Base-by-base conservation (phyloP, 345 rosid genomes). In the Lepidium didymum region DNA sequence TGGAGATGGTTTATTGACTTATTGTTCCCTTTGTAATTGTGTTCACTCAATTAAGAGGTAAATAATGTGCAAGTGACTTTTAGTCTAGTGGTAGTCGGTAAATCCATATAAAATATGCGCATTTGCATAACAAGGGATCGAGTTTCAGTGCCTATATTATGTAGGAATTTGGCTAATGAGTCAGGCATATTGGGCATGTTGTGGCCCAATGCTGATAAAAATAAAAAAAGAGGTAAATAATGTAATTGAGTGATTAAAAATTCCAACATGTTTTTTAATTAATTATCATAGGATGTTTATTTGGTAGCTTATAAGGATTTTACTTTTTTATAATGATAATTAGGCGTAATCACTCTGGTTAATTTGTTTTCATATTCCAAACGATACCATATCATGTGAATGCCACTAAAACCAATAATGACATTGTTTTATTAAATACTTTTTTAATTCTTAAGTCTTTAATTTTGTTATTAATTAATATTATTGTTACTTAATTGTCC, bases 1-100 rank as follows among this genome's bases (percentile, higher is more conserved):
- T 57, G 57, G 35, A 37, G 41, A 58, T 58, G 25, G 49, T 14
- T 68, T 58, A 59, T 47, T 58, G 66, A 49, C 51, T 69, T 59
- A 3, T 54, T n/a, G 13, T 68, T 40, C 37, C 18, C 40, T 68
- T 36, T 38, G 37, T 56, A 25, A 46, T 45, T 68, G 11, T 53
- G 33, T 21, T 36, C 14, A 6, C 52, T 11, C 19, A 52, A 7
- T 8, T 41, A 53, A 15, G 49, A 46, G 15, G 27, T 25, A 36
- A 6, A 63, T n/a, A n/a, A n/a, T n/a, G n/a, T n/a, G n/a, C n/a
- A n/a, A n/a, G n/a, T n/a, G n/a, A n/a, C n/a, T n/a, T n/a, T n/a
- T n/a, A n/a, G n/a, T n/a, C n/a, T n/a, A n/a, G n/a, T n/a, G n/a
- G n/a, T n/a, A n/a, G n/a, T n/a, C n/a, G n/a, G n/a, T n/a, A n/a